Conservation (phyloP, 2,329 filamentous ascomycete species). For the Fusarium verticillioides region DNA sequence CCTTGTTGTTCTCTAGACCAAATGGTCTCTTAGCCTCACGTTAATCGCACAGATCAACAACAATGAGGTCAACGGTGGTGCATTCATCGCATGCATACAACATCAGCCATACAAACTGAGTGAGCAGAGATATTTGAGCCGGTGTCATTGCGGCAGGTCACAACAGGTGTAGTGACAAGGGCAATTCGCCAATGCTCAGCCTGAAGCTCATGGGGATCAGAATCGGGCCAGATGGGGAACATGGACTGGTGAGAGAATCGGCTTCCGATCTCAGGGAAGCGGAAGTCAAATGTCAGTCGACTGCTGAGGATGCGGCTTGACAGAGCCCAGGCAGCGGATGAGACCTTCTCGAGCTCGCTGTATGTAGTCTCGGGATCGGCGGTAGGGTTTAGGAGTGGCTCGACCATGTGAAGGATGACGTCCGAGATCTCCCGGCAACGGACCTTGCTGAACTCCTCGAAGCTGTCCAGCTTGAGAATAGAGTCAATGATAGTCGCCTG, state of each 20-base stretch:
- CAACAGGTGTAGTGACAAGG: conserved; percentile 64
- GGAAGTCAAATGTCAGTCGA: conserved; percentile 58
- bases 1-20: background rate
- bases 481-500: conserved; percentile 51
- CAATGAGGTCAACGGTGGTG: background rate
- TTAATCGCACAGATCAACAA: background rate
- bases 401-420: conserved; percentile 50
- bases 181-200: conserved; percentile 63
- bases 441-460: conserved; percentile 45
- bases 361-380: conserved; percentile 51
- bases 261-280: conserved; percentile 61
- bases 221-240: conserved; percentile 56
- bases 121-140: conserved; percentile 58
- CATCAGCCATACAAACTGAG: conserved; percentile 58
- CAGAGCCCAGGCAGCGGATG: conserved; percentile 56
- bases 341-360: conserved; percentile 56
- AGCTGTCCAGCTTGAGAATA: conserved; percentile 51
- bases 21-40: background rate
- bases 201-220: conserved; percentile 58
- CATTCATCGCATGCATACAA: conserved; percentile 60
- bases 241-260: conserved; percentile 63
- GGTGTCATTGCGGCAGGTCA: conserved; percentile 65
- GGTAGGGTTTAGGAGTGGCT: conserved; percentile 53
- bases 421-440: conserved; percentile 57
- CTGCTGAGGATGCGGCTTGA: conserved; percentile 60